Evolutionary conservation across 495 filamentous ascomycete species (phyloP), one percentile per base, ranked within the genome.

Genomic region (Aspergillus diversus): DNA sequence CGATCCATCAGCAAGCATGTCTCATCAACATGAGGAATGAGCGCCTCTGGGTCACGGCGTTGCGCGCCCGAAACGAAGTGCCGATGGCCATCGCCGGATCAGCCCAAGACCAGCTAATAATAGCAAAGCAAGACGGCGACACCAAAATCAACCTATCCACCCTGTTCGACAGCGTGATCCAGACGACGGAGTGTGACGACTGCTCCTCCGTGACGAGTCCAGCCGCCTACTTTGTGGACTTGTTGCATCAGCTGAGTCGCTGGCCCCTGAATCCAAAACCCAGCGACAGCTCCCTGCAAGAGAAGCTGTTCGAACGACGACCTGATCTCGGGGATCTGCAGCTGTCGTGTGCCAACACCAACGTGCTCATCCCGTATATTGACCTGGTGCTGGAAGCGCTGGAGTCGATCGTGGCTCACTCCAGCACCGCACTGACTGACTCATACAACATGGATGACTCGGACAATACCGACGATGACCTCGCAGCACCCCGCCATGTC

Each of bases 261-360:
- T 17, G 46, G 13, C 46, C 46, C 5, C 5, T 48, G 46, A 8
- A 8, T 16, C 46, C n/a, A 11, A 49, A 16, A 8, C 2, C 5
- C 4, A 7, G 21, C 13, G 43, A 48, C 5, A 48, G n/a, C 13
- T 49, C 5, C 7, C 43, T 49, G 11, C 17, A 3, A 16, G 5
- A 49, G 4, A 17, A 17, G n/a, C 46, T 49, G 46, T 5, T 6
- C 13, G 46, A 6, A 4, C 46, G 46, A 7, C 46, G 46, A 2
- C 46, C 46, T 7, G 46, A 49, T 16, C 50, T 55, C 7, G 33
- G 5, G 5, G 7, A 5, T 2, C 52, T 55, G 9, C 8, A 55
- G 52, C n/a, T 55, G 1, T 55, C 52, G 1, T 55, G 52, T n/a
- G 52, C 52, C 6, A 55, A 55, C 8, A 55, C 32, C 31, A 37